phyloP scores from a whole-genome alignment of 176 grass and related monocot genomes.

The Lolium rigidum region DNA sequence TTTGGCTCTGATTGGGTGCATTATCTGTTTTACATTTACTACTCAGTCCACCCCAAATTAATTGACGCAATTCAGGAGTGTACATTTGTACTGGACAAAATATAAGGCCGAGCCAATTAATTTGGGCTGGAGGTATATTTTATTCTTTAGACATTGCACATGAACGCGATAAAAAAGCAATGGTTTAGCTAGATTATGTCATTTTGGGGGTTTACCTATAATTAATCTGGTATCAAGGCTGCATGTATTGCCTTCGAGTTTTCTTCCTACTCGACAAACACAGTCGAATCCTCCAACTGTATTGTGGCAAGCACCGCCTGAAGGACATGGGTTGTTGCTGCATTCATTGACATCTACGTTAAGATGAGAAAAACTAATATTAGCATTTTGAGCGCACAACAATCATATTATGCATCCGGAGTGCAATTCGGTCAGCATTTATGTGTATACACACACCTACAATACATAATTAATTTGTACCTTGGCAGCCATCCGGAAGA shows the following conservation, averaged over 20 bases:
- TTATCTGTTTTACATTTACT: too few relatives aligned
- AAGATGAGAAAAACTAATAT: not conserved
- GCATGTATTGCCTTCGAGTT: not conserved
- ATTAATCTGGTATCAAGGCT: not conserved
- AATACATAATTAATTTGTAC: not conserved
- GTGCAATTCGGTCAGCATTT: not conserved
- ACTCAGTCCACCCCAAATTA: too few relatives aligned
- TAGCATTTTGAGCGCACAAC: not conserved
- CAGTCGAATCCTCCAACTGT: not conserved
- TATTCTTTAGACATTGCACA: too few relatives aligned
- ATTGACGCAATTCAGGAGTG: too few relatives aligned
- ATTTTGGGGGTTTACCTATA: not conserved
- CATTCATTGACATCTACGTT: constrained; percentile 23
- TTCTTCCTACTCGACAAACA: constrained; percentile 26
- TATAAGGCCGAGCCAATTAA: too few relatives aligned
- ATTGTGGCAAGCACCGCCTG: not conserved
- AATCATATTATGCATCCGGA: not conserved
- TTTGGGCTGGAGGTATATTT: too few relatives aligned
- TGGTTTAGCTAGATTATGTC: too few relatives aligned
- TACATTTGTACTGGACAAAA: too few relatives aligned
- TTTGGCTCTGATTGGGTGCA: too few relatives aligned
- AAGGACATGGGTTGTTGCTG: not conserved
- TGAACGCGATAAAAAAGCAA: too few relatives aligned
- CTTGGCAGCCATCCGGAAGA: constrained; percentile 20
- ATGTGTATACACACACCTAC: too few relatives aligned